Conservation (phyloP, 352 stramenopile species). For the Pythium phragmitis region DNA sequence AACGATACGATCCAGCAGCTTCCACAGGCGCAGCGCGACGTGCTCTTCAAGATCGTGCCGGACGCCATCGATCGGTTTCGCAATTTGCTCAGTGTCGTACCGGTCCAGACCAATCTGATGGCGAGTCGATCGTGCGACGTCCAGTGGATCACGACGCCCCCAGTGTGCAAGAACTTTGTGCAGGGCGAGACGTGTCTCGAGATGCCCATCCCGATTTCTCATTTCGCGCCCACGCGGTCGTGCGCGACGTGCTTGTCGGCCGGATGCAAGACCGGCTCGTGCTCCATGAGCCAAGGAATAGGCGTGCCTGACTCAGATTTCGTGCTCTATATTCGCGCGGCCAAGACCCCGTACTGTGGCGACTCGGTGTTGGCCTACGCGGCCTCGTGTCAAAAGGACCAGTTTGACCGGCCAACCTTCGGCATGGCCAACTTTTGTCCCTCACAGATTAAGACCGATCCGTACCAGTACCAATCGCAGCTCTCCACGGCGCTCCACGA, state of each 20-base stretch:
- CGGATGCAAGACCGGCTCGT: conserved; percentile 44
- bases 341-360: conserved; percentile 46
- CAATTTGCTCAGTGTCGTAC: conserved; percentile 53
- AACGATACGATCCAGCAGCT: conserved; percentile 43
- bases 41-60: conserved; percentile 59
- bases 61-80: conserved; percentile 67
- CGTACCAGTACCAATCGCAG: conserved; percentile 57
- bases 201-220: conserved; percentile 60
- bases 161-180: conserved; percentile 54
- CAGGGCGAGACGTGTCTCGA: conserved; percentile 61
- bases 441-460: conserved; percentile 51
- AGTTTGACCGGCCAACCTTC: conserved; percentile 82
- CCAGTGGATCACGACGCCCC: conserved; percentile 54
- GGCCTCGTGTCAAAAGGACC: conserved; percentile 79
- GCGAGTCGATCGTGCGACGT: conserved; percentile 59
- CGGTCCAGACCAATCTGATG: conserved; percentile 58
- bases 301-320: conserved; percentile 63
- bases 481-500: conserved; percentile 78
- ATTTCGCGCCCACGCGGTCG: conserved; percentile 51
- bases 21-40: conserved; percentile 30
- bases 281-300: conserved; percentile 30
- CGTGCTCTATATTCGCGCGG: conserved; percentile 65
- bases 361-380: conserved; percentile 68
- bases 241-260: conserved; percentile 46
- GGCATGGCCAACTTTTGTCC: conserved; percentile 87